phyloP scores from a whole-genome alignment of 129 eudicot species.

The Tagetes patula region DNA sequence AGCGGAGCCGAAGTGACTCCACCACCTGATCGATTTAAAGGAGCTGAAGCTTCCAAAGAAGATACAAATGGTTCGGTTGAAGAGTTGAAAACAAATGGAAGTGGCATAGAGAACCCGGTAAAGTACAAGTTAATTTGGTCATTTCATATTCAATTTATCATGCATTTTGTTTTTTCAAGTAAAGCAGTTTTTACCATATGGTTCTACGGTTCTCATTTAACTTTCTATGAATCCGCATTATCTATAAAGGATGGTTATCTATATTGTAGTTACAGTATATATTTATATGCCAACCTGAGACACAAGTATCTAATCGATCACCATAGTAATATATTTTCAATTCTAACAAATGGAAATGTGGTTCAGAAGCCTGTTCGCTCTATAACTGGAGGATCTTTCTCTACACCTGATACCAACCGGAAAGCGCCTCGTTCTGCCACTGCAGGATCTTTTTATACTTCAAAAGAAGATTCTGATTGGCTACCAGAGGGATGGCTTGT shows the following conservation, averaged over 20 bases:
- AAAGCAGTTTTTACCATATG: background rate
- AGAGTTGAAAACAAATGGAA: constrained; percentile 14
- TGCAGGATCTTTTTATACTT: constrained; percentile 15
- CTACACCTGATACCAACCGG: constrained; percentile 22
- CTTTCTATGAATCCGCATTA: constrained; percentile 1
- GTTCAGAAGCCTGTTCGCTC: constrained; percentile 29
- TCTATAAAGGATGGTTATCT: background rate
- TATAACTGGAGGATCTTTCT: constrained; percentile 25
- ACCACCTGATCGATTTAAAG: constrained; percentile 22
- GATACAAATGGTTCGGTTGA: constrained; percentile 19
- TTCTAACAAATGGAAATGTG: constrained; percentile 6
- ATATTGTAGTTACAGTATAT: background rate
- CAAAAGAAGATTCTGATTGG: constrained; percentile 38
- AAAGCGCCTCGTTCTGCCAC: constrained; percentile 14
- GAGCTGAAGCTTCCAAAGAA: constrained; percentile 25
- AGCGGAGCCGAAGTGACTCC: constrained; percentile 18
- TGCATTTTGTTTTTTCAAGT: constrained; percentile 8
- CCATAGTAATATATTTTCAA: background rate
- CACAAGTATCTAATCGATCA: background rate
- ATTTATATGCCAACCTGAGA: background rate
- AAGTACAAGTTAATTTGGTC: constrained; percentile 6
- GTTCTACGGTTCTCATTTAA: constrained; percentile 5
- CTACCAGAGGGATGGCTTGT: constrained; percentile 66
- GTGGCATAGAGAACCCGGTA: constrained; percentile 28
- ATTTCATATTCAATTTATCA: constrained; percentile 1